These are phyloP conservation scores for Linanthus parryae DNA, from an alignment of 148 eudicot genomes.

Conservation along the genomic window DNA sequence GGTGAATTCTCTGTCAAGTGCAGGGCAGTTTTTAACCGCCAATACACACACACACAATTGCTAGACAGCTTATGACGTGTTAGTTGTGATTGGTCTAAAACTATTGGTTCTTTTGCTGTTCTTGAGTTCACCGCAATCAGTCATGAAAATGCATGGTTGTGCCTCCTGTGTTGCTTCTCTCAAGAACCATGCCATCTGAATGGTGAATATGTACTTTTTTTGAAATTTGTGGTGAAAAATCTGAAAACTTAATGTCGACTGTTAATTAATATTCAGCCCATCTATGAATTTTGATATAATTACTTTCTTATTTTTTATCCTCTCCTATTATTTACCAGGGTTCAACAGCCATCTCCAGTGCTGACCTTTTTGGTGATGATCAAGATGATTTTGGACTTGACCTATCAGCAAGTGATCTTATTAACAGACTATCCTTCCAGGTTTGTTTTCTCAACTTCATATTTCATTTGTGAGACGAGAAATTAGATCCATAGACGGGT, in stretches of 20 bases:
- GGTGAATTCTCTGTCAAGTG: no score
- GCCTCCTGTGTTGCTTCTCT: neutral
- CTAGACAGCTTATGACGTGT: no score
- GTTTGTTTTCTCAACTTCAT: constrained; percentile 14
- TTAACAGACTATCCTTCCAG: constrained; percentile 81
- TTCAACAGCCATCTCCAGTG: constrained; percentile 81
- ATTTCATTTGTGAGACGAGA: neutral
- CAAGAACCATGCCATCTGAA: no score
- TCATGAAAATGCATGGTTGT: neutral
- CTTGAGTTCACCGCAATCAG: no score
- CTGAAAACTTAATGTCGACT: neutral
- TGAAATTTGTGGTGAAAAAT: neutral
- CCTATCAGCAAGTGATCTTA: constrained; percentile 73
- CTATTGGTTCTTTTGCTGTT: no score
- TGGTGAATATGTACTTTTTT: no score
- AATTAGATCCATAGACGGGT: no score
- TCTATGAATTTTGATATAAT: no score
- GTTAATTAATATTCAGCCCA: neutral
- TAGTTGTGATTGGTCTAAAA: no score
- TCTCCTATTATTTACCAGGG: constrained; percentile 49
- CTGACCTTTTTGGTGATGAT: constrained; percentile 74
- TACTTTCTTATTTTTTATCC: neutral
- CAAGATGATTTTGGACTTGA: constrained; percentile 34
- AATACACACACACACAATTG: no score
- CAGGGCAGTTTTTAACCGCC: no score